These are phyloP conservation scores for Spizellomyces sp. DNA, from an alignment of 192 early-diverging fungal species.

Conservation along the genomic window DNA sequence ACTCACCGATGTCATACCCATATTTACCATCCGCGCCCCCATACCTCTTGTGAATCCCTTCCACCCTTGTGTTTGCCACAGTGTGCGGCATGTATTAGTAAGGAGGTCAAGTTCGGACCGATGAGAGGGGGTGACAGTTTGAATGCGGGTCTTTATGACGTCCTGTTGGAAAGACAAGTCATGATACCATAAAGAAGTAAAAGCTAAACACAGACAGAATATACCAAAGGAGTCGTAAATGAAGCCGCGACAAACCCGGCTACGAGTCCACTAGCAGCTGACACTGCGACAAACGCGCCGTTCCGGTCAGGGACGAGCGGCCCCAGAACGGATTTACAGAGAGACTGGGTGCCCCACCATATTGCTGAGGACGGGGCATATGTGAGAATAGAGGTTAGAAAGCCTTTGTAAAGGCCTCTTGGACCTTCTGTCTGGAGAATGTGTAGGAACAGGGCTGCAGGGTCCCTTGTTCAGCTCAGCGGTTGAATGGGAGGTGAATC, in stretches of 20 bases:
- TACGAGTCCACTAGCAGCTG: not conserved
- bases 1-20: conserved; percentile 17
- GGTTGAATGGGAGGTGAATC: no score
- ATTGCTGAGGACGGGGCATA: conserved; percentile 28
- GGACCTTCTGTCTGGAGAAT: conserved; percentile 22
- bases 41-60: conserved; percentile 24
- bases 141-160: conserved; percentile 28
- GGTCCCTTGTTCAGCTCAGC: not conserved
- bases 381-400: conserved; percentile 22
- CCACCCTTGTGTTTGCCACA: conserved; percentile 12
- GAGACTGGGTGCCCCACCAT: conserved; percentile 30
- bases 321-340: conserved; percentile 11
- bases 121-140: not conserved
- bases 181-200: conserved; percentile 9
- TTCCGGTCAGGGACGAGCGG: not conserved
- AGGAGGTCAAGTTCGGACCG: not conserved
- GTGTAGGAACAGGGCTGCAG: conserved; percentile 8
- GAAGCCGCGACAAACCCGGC: not conserved
- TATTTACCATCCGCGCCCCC: conserved; percentile 28
- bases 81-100: not conserved
- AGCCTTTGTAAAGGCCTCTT: conserved; percentile 26
- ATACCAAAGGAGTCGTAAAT: conserved; percentile 3
- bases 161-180: conserved; percentile 24
- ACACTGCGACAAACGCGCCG: not conserved
- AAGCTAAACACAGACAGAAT: not conserved